A percentile compares a stretch with the other conserved stretches of the same genome.
Evolutionary conservation across 768 basidiomycete genomes (phyloP).

Genomic region (Punctularia strigosozonata): DNA sequence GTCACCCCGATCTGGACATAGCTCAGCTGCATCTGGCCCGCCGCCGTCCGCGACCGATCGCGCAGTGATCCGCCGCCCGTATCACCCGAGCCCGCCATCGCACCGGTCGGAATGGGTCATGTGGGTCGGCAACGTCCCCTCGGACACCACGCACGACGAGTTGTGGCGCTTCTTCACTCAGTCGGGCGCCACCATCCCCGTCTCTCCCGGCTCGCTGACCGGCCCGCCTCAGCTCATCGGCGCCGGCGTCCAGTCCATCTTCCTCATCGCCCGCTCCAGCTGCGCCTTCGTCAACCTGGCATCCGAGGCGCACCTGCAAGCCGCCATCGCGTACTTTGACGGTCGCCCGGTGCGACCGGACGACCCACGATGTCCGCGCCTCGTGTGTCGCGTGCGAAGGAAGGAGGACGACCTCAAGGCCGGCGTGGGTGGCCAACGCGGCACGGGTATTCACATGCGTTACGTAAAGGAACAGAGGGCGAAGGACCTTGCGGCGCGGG

Average conservation of each 20-base stretch:
- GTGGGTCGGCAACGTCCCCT: slow-evolving; percentile 92
- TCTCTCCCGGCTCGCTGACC: too few species aligned
- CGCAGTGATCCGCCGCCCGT: slow-evolving; percentile 34
- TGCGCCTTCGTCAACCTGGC: slow-evolving; percentile 92
- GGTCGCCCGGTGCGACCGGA: slow-evolving; percentile 54
- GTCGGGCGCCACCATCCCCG: slow-evolving; percentile 8
- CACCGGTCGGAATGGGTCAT: slow-evolving; percentile 87
- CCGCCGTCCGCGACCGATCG: slow-evolving; percentile 14
- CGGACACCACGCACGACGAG: slow-evolving; percentile 74
- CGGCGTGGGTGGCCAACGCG: slow-evolving; percentile 87
- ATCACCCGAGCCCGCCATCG: slow-evolving; percentile 61
- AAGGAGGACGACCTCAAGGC: slow-evolving; percentile 79
- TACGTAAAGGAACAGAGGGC: slow-evolving; percentile 61
- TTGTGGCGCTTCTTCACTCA: slow-evolving; percentile 74
- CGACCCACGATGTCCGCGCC: slow-evolving; percentile 60
- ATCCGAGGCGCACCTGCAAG: slow-evolving; percentile 43
- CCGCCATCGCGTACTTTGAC: slow-evolving; percentile 65
- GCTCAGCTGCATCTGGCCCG: too few species aligned
- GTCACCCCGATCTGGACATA: too few species aligned
- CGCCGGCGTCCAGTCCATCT: slow-evolving; percentile 71
- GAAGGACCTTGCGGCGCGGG: slow-evolving; percentile 15
- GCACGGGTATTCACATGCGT: slow-evolving; percentile 70
- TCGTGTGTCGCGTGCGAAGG: slow-evolving; percentile 76
- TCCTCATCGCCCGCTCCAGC: slow-evolving; percentile 88
- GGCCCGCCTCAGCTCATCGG: slow-evolving; percentile 1